Conservation (phyloP, 345 rosid species). For the Cardamine chenopodiifolia region DNA sequence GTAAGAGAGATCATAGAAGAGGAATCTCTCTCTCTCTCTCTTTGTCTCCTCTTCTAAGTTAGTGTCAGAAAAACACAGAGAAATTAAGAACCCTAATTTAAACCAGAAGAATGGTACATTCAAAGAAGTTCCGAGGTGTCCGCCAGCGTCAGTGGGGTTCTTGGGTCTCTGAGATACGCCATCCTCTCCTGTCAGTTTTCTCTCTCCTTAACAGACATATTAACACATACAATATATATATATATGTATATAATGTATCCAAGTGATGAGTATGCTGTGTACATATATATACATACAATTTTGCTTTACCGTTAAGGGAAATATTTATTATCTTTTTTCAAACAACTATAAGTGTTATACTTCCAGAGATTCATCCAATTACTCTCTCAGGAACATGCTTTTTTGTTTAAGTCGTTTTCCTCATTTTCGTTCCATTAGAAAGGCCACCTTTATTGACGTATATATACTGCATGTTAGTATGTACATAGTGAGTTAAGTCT, state of each 20-base stretch:
- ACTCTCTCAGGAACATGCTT: neutral
- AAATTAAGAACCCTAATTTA: neutral
- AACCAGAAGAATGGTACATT: conserved; percentile 56
- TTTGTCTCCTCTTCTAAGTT: conserved; percentile 26
- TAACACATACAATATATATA: neutral
- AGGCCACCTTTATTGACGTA: too few species aligned
- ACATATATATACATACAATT: neutral
- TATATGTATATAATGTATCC: neutral
- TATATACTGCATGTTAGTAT: too few species aligned
- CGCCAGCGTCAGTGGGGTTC: conserved; percentile 96
- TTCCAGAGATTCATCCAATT: neutral
- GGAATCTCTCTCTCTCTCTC: conserved; percentile 6
- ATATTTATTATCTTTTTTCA: neutral
- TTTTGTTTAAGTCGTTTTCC: neutral
- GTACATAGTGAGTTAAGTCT: too few species aligned
- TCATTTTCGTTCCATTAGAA: too few species aligned
- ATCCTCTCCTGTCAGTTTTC: conserved; percentile 61
- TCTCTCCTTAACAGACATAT: neutral
- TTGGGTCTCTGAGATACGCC: conserved; percentile 88
- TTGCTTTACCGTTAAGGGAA: neutral
- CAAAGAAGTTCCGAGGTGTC: conserved; percentile 82
- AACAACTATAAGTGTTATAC: neutral
- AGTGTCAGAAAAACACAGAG: conserved; percentile 24
- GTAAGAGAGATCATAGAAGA: conserved; percentile 15
- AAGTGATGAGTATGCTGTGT: neutral